Conservation (phyloP, 169 alveolate genomes). For the Neospora caninum region DNA sequence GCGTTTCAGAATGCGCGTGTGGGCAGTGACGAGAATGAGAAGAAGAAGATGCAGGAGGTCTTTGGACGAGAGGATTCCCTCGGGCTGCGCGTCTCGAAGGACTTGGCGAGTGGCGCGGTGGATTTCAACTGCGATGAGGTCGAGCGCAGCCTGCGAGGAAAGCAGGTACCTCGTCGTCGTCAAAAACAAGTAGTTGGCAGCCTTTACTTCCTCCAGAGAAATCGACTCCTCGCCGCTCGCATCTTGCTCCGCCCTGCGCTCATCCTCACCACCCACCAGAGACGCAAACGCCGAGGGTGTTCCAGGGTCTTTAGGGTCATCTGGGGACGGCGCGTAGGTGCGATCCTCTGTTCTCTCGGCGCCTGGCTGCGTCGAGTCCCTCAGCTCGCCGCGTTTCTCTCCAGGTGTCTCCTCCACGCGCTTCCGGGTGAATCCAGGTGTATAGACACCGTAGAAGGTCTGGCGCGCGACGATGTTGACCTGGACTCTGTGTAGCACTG, state of each 20-base stretch:
- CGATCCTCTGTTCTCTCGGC: no score
- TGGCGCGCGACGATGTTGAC: conserved; percentile 34
- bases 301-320: no score
- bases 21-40: not conserved
- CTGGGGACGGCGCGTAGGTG: no score
- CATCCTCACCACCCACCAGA: no score
- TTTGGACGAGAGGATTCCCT: not conserved
- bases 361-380: not conserved
- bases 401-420: not conserved
- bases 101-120: not conserved
- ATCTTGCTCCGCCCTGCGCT: no score
- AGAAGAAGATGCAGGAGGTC: not conserved
- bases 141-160: not conserved
- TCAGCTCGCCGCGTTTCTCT: not conserved
- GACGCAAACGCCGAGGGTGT: no score
- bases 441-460: not conserved
- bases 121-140: not conserved
- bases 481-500: not conserved
- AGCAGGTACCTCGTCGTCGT: not conserved
- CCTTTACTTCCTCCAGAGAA: not conserved
- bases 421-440: not conserved
- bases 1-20: conserved; percentile 9
- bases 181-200: conserved; percentile 18
- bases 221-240: not conserved
- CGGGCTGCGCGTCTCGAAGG: not conserved